Percentiles rank a stretch among this genome's conserved stretches.
Evolutionary conservation across 2,329 filamentous ascomycete species (phyloP).

Genomic region (Aspergillus felis): DNA sequence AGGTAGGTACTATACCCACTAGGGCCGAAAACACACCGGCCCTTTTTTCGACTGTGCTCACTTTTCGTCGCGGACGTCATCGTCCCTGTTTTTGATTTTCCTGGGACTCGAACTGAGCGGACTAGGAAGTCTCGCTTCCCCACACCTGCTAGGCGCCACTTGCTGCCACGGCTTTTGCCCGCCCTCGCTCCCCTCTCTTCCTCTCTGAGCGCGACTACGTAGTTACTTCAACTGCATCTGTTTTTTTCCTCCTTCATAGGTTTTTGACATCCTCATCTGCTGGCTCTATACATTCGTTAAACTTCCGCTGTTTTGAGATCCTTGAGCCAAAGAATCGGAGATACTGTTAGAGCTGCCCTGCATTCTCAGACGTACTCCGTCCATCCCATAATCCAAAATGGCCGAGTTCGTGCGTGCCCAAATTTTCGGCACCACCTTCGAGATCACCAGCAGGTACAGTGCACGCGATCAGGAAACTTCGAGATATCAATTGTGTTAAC

Average conservation of each 20-base stretch:
- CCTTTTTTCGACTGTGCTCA: conserved; percentile 18
- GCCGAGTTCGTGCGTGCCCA: conserved; percentile 98
- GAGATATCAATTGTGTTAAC: conserved; percentile 19
- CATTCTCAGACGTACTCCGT: conserved; percentile 9
- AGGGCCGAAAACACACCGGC: background rate
- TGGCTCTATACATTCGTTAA: background rate
- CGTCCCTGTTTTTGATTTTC: conserved; percentile 25
- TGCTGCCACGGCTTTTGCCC: conserved; percentile 15
- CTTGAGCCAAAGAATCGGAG: background rate
- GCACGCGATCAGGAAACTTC: background rate
- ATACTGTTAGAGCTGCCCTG: background rate
- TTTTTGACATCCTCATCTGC: conserved; percentile 1
- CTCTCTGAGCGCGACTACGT: conserved; percentile 14
- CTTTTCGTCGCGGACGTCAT: conserved; percentile 29
- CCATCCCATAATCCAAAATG: conserved; percentile 58
- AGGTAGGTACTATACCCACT: background rate
- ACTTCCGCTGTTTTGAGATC: background rate
- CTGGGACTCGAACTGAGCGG: conserved; percentile 13
- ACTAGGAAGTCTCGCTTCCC: conserved; percentile 23
- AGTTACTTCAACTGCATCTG: conserved; percentile 10
- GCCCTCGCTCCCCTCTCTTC: conserved; percentile 10
- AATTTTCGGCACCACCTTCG: conserved; percentile 99
- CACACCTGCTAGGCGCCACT: conserved; percentile 24
- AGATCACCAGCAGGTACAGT: conserved; percentile 92
- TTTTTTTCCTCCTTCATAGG: conserved; percentile 3